Evolutionary conservation across 371 early-diverging fungal species (phyloP), one percentile per base, ranked within the genome.

Genomic region (Gilbertella persicaria): DNA sequence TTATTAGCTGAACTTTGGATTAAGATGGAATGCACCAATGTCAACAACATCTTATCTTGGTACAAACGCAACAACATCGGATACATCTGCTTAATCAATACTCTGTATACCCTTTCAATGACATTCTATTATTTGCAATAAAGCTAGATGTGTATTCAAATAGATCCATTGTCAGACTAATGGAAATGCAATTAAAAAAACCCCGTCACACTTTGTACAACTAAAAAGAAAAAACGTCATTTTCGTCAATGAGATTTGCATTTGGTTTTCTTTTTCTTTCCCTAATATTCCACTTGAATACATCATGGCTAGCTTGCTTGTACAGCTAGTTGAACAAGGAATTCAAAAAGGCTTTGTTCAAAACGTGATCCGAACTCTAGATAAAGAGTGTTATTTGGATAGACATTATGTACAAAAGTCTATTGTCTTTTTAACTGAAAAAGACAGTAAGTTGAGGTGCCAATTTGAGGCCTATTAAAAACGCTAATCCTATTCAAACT

Each of bases 1-100:
- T 30, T 39, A 46, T 6, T 29, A 67, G 62, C 49, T 62, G 20
- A 67, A 67, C 36, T 62, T 59, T 45, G 63, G n/a, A 37, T 35
- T 67, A 19, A 55, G 63, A 55, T 59, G 40, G 21, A 45, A 44
- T 25, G 19, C 25, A 19, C 60, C 67, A n/a, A 12, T 52, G 26
- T 2, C 20, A 8, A 43, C 2, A 9, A 47, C 17, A 9, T 23
- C 20, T 24, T 62, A 58, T 30, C 46, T 66, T 13, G 67, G 67
- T 41, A 42, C 41, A 13, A 50, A 26, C 17, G 5, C 39, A 39
- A 20, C 39, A 39, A 2, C 39, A 17, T 4, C 21, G 5, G 17
- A 9, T 33, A 9, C n/a, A n/a, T n/a, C n/a, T n/a, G n/a, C n/a
- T n/a, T n/a, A n/a, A n/a, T n/a, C n/a, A n/a, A n/a, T n/a, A n/a